Base-by-base conservation (phyloP, 495 filamentous ascomycete genomes). In the Penicillium pancosmium region DNA sequence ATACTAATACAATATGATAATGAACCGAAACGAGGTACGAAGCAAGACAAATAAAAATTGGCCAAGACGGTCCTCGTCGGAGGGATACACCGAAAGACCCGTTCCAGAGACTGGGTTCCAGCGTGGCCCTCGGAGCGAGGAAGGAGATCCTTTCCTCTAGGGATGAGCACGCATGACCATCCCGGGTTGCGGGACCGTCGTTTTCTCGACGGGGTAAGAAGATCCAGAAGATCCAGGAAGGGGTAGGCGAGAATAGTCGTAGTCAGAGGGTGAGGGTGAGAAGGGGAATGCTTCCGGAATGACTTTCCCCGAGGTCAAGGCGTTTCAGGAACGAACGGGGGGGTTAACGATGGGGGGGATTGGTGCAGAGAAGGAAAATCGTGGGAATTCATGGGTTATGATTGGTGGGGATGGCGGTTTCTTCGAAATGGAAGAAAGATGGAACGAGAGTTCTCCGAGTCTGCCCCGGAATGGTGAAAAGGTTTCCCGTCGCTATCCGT, bases 371-470 rank as follows among this genome's bases (percentile, higher is more conserved):
- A 46, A 50, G 43, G 19, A 16, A 34, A 44, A 21, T 35, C 49
- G 27, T 35, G n/a, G 50, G 12, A 31, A 54, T 38, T 36, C n/a
- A 13, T 5, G 11, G 4, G 54, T 23, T 16, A 40, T 61, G 25
- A 52, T 43, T 53, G 50, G 48, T 52, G 25, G 55, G 41, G 35
- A 55, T 58, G 18, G 46, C 55, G 58, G 55, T 25, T 41, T 31
- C 27, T 31, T 7, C 5, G 5, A 31, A 31, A 31, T 31, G 19
- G 19, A 21, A 21, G 19, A 21, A 27, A 50, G 50, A 38, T 35
- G 59, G 60, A 27, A 48, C 46, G 66, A 68, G 58, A 63, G 66
- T 68, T 68, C 63, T 63, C 66, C 66, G 66, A 68, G 55, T 63
- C 57, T 68, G 51, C 57, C 60, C 66, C 66, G 66, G 57, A 54